phyloP scores from a whole-genome alignment of 1,139 yeast genomes.

The Pichia sp. region DNA sequence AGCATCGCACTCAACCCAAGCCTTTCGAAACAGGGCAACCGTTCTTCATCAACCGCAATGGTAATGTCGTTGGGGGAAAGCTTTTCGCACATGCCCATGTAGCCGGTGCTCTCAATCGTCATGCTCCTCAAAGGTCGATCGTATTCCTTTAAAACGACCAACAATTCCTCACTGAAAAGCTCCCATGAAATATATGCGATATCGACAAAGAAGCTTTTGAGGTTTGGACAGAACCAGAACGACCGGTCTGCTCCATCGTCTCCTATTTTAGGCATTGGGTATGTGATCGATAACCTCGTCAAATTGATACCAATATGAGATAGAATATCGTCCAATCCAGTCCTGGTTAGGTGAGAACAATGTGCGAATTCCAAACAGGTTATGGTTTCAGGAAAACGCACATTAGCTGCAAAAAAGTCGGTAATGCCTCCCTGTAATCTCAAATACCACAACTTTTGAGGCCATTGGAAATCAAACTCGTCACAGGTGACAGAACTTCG shows the following conservation, averaged over 20 bases:
- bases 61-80: slow-evolving; percentile 86
- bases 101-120: slow-evolving; percentile 79
- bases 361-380: slow-evolving; percentile 75
- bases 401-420: slow-evolving; percentile 64
- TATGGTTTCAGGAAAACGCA: slow-evolving; percentile 68
- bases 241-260: slow-evolving; percentile 69
- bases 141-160: slow-evolving; percentile 37
- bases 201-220: slow-evolving; percentile 57
- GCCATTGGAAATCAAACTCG: slow-evolving; percentile 65
- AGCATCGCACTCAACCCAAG: slow-evolving; percentile 68
- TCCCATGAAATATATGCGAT: slow-evolving; percentile 78
- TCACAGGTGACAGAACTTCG: slow-evolving; percentile 78
- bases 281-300: slow-evolving; percentile 60
- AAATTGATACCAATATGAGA: slow-evolving; percentile 62
- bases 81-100: slow-evolving; percentile 77
- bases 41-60: slow-evolving; percentile 71
- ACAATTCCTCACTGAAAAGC: slow-evolving; percentile 56
- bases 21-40: slow-evolving; percentile 62
- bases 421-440: slow-evolving; percentile 87
- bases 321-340: slow-evolving; percentile 56
- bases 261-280: slow-evolving; percentile 82
- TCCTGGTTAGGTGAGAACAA: slow-evolving; percentile 65
- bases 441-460: slow-evolving; percentile 63
- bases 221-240: slow-evolving; percentile 70
- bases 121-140: slow-evolving; percentile 59